Conservation (phyloP, 2,329 filamentous ascomycete genomes). For the Trichophyton schoenleinii region DNA sequence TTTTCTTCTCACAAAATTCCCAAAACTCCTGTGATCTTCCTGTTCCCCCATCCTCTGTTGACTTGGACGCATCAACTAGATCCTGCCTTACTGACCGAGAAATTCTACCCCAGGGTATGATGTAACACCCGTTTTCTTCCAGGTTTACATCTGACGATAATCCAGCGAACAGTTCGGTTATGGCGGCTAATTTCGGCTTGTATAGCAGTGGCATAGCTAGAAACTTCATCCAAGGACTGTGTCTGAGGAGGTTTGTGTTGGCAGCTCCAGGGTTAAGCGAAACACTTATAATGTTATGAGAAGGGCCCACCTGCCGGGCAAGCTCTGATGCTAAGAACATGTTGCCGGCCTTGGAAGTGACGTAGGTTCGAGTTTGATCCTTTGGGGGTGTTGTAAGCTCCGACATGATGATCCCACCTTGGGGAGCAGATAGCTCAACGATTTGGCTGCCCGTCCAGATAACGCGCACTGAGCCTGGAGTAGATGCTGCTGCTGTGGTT, state of each 20-base stretch:
- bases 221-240: constrained; percentile 13
- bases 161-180: constrained; percentile 38
- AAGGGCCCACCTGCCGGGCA: constrained; percentile 16
- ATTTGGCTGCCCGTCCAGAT: constrained; percentile 20
- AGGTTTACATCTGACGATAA: constrained; percentile 33
- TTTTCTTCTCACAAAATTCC: constrained; percentile 31
- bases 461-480: constrained; percentile 22
- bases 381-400: constrained; percentile 16
- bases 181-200: constrained; percentile 30
- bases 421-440: constrained; percentile 9
- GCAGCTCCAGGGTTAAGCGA: constrained; percentile 26
- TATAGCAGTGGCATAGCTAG: constrained; percentile 20
- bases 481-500: constrained; percentile 18
- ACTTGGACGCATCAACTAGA: constrained; percentile 16
- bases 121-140: constrained; percentile 5
- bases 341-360: constrained; percentile 27
- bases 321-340: constrained; percentile 24
- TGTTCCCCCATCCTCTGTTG: constrained; percentile 18
- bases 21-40: constrained; percentile 26
- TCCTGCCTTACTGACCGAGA: constrained; percentile 7
- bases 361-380: constrained; percentile 19
- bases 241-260: constrained; percentile 18
- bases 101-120: constrained; percentile 16
- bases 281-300: constrained; percentile 12
- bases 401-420: constrained; percentile 18